These are phyloP conservation scores for Stachybotrys echinatus DNA, from an alignment of 2,329 filamentous ascomycete species.

Conservation along the genomic window DNA sequence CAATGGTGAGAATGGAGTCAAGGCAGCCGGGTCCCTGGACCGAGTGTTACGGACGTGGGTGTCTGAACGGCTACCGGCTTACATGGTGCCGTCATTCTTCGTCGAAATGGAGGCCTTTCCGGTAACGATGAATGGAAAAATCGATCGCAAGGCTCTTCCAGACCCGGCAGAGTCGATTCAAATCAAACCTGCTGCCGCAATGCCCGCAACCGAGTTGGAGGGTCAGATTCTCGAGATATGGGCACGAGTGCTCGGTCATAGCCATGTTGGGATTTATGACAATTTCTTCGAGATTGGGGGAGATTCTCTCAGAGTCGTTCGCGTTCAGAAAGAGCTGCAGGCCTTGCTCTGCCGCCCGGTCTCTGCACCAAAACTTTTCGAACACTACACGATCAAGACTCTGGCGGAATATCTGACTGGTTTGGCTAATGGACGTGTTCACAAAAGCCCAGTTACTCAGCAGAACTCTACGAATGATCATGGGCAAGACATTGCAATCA, in stretches of 20 bases:
- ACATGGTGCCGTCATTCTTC: conserved; percentile 11
- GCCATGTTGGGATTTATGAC: conserved; percentile 8
- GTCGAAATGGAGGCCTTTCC: conserved; percentile 8
- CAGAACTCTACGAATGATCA: neutral
- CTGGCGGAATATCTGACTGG: conserved; percentile 6
- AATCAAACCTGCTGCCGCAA: neutral
- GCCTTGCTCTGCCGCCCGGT: conserved; percentile 5
- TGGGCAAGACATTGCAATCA: conserved; percentile 25
- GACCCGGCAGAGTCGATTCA: conserved; percentile 3
- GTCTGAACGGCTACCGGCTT: conserved; percentile 6
- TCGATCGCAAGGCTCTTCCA: conserved; percentile 12
- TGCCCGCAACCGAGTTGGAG: conserved; percentile 6
- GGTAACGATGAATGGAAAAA: conserved; percentile 9
- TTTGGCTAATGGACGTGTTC: neutral
- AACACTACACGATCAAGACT: conserved; percentile 10
- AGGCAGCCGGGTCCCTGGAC: neutral
- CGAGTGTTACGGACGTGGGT: conserved; percentile 4
- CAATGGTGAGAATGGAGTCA: neutral
- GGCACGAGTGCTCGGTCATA: conserved; percentile 10
- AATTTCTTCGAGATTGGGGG: conserved; percentile 15
- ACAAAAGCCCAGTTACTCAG: neutral
- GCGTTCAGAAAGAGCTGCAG: conserved; percentile 8
- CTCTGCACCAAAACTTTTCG: conserved; percentile 7
- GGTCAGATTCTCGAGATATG: conserved; percentile 7
- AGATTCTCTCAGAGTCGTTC: conserved; percentile 11